These are phyloP conservation scores for Inonotus obliquus DNA, from an alignment of 1,284 basidiomycete genomes.

Conservation along the genomic window DNA sequence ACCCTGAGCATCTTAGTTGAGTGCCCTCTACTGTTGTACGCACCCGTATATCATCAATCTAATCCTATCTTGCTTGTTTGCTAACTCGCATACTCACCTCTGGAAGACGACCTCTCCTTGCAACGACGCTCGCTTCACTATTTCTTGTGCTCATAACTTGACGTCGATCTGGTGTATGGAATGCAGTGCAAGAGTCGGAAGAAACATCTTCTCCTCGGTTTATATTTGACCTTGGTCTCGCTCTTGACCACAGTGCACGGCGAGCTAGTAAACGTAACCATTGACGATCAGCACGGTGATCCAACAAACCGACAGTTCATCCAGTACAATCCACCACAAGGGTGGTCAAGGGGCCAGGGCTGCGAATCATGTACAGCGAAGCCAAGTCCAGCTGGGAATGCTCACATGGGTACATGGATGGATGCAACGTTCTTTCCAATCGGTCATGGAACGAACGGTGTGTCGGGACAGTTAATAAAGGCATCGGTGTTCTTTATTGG, in stretches of 20 bases:
- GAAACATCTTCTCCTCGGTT: neutral
- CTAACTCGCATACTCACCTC: too few relatives aligned
- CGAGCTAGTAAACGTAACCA: conserved; percentile 7
- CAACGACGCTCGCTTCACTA: too few relatives aligned
- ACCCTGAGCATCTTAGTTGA: too few relatives aligned
- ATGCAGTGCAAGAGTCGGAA: neutral
- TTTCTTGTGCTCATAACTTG: too few relatives aligned
- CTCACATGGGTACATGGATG: conserved; percentile 7
- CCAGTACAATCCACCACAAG: conserved; percentile 2
- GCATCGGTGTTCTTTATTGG: conserved; percentile 12
- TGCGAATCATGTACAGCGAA: neutral
- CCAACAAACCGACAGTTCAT: conserved; percentile 1
- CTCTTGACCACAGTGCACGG: neutral
- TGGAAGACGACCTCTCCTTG: too few relatives aligned
- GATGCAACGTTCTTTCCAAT: conserved; percentile 6
- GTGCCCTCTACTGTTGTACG: too few relatives aligned
- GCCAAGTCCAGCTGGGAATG: neutral
- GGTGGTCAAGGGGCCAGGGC: conserved; percentile 10
- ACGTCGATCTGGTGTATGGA: too few relatives aligned
- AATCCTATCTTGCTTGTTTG: too few relatives aligned
- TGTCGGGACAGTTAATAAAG: neutral
- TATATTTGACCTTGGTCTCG: neutral
- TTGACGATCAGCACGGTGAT: conserved; percentile 15
- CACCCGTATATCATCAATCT: too few relatives aligned
- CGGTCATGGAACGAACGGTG: neutral